Conservation (phyloP, 2,329 filamentous ascomycete species). For the Chaetomium globosum region DNA sequence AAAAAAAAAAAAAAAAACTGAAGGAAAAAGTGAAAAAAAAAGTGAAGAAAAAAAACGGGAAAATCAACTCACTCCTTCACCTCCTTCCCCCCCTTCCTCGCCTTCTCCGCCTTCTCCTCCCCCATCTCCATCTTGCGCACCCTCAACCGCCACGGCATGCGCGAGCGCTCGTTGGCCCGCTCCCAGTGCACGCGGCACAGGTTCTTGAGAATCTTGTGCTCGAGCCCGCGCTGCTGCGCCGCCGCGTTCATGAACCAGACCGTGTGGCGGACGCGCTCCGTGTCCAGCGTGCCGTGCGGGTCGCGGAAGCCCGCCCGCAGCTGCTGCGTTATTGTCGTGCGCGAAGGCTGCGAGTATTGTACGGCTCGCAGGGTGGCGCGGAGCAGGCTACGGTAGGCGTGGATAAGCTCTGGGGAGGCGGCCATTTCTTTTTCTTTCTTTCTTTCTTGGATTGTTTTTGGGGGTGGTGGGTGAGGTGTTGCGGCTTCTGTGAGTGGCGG, state of each 20-base stretch:
- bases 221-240: slow-evolving; percentile 63
- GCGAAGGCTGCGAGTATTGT: slow-evolving; percentile 69
- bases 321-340: slow-evolving; percentile 62
- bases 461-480: not conserved
- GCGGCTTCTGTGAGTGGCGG: not conserved
- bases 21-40: slow-evolving; percentile 7
- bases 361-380: slow-evolving; percentile 69
- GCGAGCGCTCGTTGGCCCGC: slow-evolving; percentile 39
- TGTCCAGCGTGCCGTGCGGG: slow-evolving; percentile 50
- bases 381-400: slow-evolving; percentile 71
- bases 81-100: slow-evolving; percentile 24
- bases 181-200: slow-evolving; percentile 57
- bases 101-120: slow-evolving; percentile 22
- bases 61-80: slow-evolving; percentile 29
- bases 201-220: slow-evolving; percentile 73
- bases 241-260: slow-evolving; percentile 71
- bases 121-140: slow-evolving; percentile 18
- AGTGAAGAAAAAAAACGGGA: slow-evolving; percentile 13
- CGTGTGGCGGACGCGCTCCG: slow-evolving; percentile 62
- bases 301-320: slow-evolving; percentile 63
- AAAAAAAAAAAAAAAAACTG: slow-evolving; percentile 9
- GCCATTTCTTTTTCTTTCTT: not conserved
- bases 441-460: not conserved
- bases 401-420: slow-evolving; percentile 49
- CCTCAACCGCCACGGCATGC: slow-evolving; percentile 38